Evolutionary conservation across 1,139 yeast species (phyloP), one percentile per base, ranked within the genome.

Genomic region (Zhuliangozyma parablackwelliae): DNA sequence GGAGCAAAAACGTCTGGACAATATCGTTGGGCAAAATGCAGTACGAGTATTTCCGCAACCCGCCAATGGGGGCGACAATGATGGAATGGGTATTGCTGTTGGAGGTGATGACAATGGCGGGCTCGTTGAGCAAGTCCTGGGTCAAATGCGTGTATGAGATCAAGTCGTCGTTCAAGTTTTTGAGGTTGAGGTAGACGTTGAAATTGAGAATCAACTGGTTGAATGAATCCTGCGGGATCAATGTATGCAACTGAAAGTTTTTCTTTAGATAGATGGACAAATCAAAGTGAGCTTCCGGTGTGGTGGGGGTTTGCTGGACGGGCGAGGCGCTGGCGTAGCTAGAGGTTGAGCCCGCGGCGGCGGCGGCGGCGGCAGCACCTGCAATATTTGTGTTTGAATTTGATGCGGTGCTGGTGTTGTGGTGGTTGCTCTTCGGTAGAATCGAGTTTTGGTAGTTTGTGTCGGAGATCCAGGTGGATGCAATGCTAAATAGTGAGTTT

Each of bases 11-110:
- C 34, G 31, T 55, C 35, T 62, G 56, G 6, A 61, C 53, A 20
- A 63, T 49, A 6, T 53, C 39, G 43, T 66, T 68, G n/a, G 73
- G 65, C 21, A 69, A 50, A 16, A 58, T 50, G 39, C 75, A 69
- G 45, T 69, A 67, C 6, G 71, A 53, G 46, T 59, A 63, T 43
- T 63, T 66, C 32, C 76, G 54, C 26, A 70, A 54, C 2, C 75
- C 76, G 3, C 75, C 75, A 12, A 67, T 61, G 35, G 60, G 57
- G 16, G 67, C 63, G 9, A 70, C 51, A 4, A 70, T 45, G 12
- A 63, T 48, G 2, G 72, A 65, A 21, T 42, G 36, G 1, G 52
- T 36, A 32, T 51, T 54, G 32, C 51, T 51, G 20, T 49, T 44
- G 33, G 64, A 63, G 2, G 67, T 49, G 6, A 69, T 36, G n/a